These are phyloP conservation scores for Vanderwaltozyma tropicalis DNA, from an alignment of 805 yeast genomes.

Conservation along the genomic window DNA sequence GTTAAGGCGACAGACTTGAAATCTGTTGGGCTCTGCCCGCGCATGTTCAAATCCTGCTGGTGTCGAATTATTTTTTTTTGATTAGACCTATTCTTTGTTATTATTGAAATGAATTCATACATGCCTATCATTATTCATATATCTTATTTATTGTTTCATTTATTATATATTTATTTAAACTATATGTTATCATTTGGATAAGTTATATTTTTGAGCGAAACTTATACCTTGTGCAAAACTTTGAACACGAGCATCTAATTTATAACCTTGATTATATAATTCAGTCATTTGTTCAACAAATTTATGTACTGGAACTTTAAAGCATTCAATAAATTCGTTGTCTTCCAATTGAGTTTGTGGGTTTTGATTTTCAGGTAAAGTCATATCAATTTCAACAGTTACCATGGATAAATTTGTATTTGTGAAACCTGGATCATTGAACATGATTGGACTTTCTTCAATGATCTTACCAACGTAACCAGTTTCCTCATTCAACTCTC, in stretches of 20 bases:
- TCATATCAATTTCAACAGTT: conserved; percentile 64
- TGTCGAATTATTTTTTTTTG: conserved; percentile 27
- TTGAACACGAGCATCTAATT: conserved; percentile 78
- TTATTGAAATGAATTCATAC: too few species aligned
- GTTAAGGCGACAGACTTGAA: conserved; percentile 38
- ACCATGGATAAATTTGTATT: conserved; percentile 80
- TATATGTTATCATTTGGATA: conserved; percentile 1
- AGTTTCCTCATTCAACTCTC: conserved; percentile 87
- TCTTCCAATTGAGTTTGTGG: conserved; percentile 78
- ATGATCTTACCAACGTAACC: conserved; percentile 70
- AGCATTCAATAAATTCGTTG: conserved; percentile 86
- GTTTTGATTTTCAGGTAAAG: conserved; percentile 49
- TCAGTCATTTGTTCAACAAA: conserved; percentile 45
- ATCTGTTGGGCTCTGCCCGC: conserved; percentile 37
- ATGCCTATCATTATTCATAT: too few species aligned
- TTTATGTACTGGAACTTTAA: conserved; percentile 52
- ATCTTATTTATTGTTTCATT: too few species aligned
- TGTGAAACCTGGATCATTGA: conserved; percentile 80
- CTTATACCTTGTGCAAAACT: conserved; percentile 75
- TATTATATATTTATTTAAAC: not conserved
- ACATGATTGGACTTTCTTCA: conserved; percentile 39
- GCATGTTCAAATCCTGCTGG: conserved; percentile 38
- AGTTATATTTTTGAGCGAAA: conserved; percentile 36
- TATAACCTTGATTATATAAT: conserved; percentile 55
- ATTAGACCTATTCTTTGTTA: too few species aligned